Base-by-base conservation (phyloP, 805 yeast genomes). In the Candida ascalaphidarum region DNA sequence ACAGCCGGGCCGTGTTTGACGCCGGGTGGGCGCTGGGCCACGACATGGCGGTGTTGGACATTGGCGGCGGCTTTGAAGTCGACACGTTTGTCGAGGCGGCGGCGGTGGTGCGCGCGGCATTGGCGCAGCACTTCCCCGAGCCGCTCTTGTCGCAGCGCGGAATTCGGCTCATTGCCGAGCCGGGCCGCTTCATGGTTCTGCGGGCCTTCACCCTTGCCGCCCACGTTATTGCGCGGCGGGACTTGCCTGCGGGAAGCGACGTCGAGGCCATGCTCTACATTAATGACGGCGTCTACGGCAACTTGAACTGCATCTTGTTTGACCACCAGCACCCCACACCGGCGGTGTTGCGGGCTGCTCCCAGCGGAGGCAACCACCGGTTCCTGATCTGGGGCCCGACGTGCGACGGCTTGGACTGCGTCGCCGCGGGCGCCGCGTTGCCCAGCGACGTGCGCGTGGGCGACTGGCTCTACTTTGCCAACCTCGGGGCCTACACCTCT, bases 331-430 rank as follows among this genome's bases (percentile, higher is more conserved):
- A 61, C 25, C 95, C 95, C 16, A 49, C 54, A 22, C 81, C 95
- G 8, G 63, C 61, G 38, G 81, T 83, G 5, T 63, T 88, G 34
- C 64, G 74, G 25, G n/a, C n/a, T n/a, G n/a, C n/a, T n/a, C n/a
- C n/a, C n/a, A 34, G 28, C 21, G 24, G 19, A 6, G 36, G 29
- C 18, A 7, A 7, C 18, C 18, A 17, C 18, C 18, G 8, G 18
- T 79, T 71, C 29, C 82, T 95, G 3, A 68, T 92, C 35, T 89
- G 98, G 98, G 98, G 98, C 5, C 98, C 97, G 25, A 89, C 97
- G 12, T 89, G 98, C 60, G 98, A 89, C 57, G 96, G 96, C 3
- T 65, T 89, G 37, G 98, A 89, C 54, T 81, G 94, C 52, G 74
- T 89, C 33, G 52, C 81, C 12, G 52, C 62, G 26, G 63, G 60